Evolutionary conservation across 2,329 filamentous ascomycete species (phyloP).

Genomic region (Aspergillus sp.): DNA sequence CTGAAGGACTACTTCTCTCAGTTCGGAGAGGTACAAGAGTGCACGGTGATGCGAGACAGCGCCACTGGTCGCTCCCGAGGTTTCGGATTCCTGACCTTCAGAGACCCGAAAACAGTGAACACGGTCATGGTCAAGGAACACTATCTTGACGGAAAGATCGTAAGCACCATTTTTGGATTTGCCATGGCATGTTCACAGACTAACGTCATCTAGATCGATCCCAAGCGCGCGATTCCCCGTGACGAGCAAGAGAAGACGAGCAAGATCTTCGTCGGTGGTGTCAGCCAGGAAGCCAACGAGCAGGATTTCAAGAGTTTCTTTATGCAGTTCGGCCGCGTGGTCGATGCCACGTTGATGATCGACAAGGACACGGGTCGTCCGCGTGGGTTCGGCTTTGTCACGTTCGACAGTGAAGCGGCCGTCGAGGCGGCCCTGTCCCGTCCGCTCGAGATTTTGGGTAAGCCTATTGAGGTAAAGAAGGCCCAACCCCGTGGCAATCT

Average conservation of each 20-base stretch:
- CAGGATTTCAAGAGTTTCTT: slow-evolving; percentile 97
- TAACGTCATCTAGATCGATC: slow-evolving; percentile 72
- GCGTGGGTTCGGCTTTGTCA: slow-evolving; percentile 95
- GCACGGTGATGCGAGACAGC: slow-evolving; percentile 98
- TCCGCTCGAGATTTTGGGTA: slow-evolving; percentile 88
- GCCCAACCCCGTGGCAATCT: slow-evolving; percentile 94
- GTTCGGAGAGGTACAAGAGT: slow-evolving; percentile 95
- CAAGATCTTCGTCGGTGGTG: slow-evolving; percentile 98
- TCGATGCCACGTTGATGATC: slow-evolving; percentile 99
- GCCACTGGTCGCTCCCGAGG: slow-evolving; percentile 90
- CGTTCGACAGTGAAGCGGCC: slow-evolving; percentile 92
- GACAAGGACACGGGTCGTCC: slow-evolving; percentile 98
- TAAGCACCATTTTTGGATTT: slow-evolving; percentile 50
- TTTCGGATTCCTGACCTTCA: slow-evolving; percentile 97
- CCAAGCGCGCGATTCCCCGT: slow-evolving; percentile 92
- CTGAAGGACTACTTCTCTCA: slow-evolving; percentile 96
- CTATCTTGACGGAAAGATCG: slow-evolving; percentile 96
- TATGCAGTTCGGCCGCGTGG: slow-evolving; percentile 90
- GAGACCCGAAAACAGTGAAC: slow-evolving; percentile 95
- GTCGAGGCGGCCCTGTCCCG: slow-evolving; percentile 86
- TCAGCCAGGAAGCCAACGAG: slow-evolving; percentile 95
- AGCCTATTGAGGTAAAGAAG: slow-evolving; percentile 97
- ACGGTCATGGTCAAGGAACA: slow-evolving; percentile 99
- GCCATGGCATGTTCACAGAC: slow-evolving; percentile 8
- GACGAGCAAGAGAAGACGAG: slow-evolving; percentile 98